These are phyloP conservation scores for Fusarium oxysporum DNA, from an alignment of 2,329 filamentous ascomycete species.

Conservation along the genomic window DNA sequence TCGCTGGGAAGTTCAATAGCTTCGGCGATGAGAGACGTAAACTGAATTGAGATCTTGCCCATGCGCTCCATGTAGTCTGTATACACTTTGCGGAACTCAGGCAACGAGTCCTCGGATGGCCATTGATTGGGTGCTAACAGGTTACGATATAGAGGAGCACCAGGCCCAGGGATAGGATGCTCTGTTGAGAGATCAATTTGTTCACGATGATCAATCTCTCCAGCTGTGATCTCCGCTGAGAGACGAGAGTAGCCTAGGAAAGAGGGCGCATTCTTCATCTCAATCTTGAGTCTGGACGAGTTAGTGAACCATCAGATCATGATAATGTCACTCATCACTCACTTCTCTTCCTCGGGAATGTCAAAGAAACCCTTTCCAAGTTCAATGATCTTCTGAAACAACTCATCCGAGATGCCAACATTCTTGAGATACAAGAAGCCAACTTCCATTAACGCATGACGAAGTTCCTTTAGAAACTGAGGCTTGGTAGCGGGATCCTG, in stretches of 20 bases:
- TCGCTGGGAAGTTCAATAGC: conserved; percentile 76
- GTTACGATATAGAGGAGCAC: conserved; percentile 78
- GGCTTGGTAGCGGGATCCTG: conserved; percentile 74
- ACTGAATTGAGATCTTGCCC: conserved; percentile 76
- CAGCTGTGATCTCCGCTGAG: conserved; percentile 77
- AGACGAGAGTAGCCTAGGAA: conserved; percentile 78
- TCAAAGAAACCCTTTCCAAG: conserved; percentile 82
- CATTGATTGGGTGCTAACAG: conserved; percentile 84
- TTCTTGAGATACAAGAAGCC: conserved; percentile 90
- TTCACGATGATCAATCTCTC: conserved; percentile 81
- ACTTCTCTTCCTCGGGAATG: conserved; percentile 81
- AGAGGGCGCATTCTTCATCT: conserved; percentile 79
- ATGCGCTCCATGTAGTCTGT: conserved; percentile 82
- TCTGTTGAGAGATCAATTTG: conserved; percentile 89
- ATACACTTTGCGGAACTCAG: conserved; percentile 75
- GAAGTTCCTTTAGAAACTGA: conserved; percentile 76
- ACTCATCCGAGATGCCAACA: conserved; percentile 74
- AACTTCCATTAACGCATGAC: conserved; percentile 83
- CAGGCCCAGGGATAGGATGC: conserved; percentile 71
- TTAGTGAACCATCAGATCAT: not conserved
- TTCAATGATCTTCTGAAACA: conserved; percentile 73
- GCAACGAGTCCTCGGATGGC: conserved; percentile 73
- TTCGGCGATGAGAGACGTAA: conserved; percentile 85
- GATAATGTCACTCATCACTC: conserved; percentile 41
- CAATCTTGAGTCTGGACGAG: conserved; percentile 66